phyloP scores from a whole-genome alignment of 73 alveolate genomes.

The Paramecium pentaurelia region DNA sequence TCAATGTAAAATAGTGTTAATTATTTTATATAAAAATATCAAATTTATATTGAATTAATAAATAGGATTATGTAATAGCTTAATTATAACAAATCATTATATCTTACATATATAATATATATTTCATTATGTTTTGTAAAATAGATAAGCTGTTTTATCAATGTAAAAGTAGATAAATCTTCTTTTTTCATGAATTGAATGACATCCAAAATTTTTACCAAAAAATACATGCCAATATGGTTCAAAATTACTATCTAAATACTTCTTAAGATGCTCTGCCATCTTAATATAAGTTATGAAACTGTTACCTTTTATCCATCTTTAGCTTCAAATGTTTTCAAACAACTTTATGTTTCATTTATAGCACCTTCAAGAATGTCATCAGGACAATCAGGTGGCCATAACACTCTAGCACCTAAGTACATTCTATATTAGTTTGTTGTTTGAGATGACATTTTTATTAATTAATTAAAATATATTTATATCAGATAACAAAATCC shows the following conservation, averaged over 20 bases:
- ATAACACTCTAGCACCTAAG: slow-evolving; percentile 83
- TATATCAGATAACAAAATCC: background rate
- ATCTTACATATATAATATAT: background rate
- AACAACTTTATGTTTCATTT: slow-evolving; percentile 53
- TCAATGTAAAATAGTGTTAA: too few relatives aligned
- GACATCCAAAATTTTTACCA: slow-evolving; percentile 97
- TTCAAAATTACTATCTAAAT: slow-evolving; percentile 95
- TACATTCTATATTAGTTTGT: slow-evolving; percentile 57
- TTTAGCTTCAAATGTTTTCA: slow-evolving; percentile 50
- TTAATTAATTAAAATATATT: background rate
- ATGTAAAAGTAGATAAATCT: slow-evolving; percentile 93
- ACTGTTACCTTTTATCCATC: slow-evolving; percentile 62
- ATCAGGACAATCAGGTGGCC: slow-evolving; percentile 95
- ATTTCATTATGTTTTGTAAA: slow-evolving; percentile 69
- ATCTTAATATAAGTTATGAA: slow-evolving; percentile 46
- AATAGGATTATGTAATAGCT: background rate
- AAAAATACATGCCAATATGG: slow-evolving; percentile 99
- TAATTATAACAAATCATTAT: background rate
- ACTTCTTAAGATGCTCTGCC: slow-evolving; percentile 82
- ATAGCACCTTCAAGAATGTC: slow-evolving; percentile 89
- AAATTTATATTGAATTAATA: background rate
- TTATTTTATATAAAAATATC: too few relatives aligned
- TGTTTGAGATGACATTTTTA: background rate
- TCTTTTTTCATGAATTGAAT: slow-evolving; percentile 93
- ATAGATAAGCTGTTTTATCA: slow-evolving; percentile 83